phyloP scores from a whole-genome alignment of 176 grass and related monocot genomes.

The Aegilops sharonensis region DNA sequence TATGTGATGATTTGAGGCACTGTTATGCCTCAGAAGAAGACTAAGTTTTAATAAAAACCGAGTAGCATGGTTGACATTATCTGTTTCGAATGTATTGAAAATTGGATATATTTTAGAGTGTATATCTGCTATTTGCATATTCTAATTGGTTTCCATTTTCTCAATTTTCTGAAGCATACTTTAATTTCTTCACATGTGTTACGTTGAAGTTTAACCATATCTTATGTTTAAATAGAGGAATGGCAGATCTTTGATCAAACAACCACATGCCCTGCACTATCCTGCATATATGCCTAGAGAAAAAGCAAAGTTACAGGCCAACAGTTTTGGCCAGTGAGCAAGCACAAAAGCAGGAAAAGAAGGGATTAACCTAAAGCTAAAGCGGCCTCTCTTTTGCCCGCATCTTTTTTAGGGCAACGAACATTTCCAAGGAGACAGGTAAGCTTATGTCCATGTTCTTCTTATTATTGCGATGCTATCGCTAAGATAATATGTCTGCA shows the following conservation, averaged over 20 bases:
- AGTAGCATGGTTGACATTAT: background rate
- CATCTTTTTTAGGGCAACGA: slow-evolving; percentile 13
- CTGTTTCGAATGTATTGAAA: background rate
- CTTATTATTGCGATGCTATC: slow-evolving; percentile 4
- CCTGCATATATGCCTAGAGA: slow-evolving; percentile 31
- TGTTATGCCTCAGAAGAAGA: background rate
- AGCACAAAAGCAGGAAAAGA: slow-evolving; percentile 41
- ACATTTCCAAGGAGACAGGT: slow-evolving; percentile 29
- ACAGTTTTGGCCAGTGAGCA: slow-evolving; percentile 37
- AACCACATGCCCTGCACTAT: slow-evolving; percentile 13
- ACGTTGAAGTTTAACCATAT: background rate
- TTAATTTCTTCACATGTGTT: background rate
- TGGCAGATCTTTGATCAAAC: slow-evolving; percentile 11
- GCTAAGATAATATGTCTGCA: slow-evolving; percentile 45
- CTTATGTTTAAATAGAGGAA: slow-evolving; percentile 1
- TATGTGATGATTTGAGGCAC: background rate
- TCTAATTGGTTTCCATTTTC: background rate
- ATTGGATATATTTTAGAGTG: background rate
- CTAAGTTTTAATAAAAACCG: background rate
- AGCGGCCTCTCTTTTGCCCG: slow-evolving; percentile 25
- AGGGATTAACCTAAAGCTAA: slow-evolving; percentile 36
- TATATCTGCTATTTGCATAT: background rate
- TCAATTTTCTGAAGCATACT: background rate
- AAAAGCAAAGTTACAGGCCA: slow-evolving; percentile 38
- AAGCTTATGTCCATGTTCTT: background rate